These are phyloP conservation scores for Acer negundo DNA, from an alignment of 345 rosid genomes.

Conservation along the genomic window DNA sequence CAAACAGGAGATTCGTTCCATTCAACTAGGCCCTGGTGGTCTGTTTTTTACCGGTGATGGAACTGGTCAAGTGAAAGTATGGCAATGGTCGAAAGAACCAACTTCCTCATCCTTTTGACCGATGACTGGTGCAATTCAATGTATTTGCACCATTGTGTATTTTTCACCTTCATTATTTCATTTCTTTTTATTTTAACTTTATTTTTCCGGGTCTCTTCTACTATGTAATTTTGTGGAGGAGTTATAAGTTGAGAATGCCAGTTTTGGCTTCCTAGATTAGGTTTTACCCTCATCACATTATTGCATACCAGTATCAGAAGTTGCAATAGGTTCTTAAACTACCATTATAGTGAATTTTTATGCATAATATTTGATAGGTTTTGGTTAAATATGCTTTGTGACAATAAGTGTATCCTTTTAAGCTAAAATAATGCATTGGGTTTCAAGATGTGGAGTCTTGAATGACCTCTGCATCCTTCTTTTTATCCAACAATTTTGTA, in stretches of 20 bases:
- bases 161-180: background rate
- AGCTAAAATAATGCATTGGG: background rate
- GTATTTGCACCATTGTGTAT: slow-evolving; percentile 18
- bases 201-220: slow-evolving; percentile 3
- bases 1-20: slow-evolving; percentile 78
- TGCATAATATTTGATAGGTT: background rate
- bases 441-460: too few species aligned
- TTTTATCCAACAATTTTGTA: background rate
- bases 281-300: slow-evolving; percentile 4
- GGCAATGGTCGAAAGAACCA: slow-evolving; percentile 68
- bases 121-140: slow-evolving; percentile 22
- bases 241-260: slow-evolving; percentile 23
- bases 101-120: slow-evolving; percentile 33
- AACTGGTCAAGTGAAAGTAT: slow-evolving; percentile 89
- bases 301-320: background rate
- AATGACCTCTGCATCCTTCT: background rate
- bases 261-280: slow-evolving; percentile 19
- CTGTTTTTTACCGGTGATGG: slow-evolving; percentile 95
- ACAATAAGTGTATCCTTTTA: background rate
- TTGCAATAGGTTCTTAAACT: background rate
- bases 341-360: background rate
- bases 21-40: slow-evolving; percentile 81
- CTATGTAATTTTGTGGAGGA: slow-evolving; percentile 18
- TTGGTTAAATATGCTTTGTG: background rate
- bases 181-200: slow-evolving; percentile 11